phyloP scores from a whole-genome alignment of 306 rosid genomes.

The Hylodesmum podocarpum region DNA sequence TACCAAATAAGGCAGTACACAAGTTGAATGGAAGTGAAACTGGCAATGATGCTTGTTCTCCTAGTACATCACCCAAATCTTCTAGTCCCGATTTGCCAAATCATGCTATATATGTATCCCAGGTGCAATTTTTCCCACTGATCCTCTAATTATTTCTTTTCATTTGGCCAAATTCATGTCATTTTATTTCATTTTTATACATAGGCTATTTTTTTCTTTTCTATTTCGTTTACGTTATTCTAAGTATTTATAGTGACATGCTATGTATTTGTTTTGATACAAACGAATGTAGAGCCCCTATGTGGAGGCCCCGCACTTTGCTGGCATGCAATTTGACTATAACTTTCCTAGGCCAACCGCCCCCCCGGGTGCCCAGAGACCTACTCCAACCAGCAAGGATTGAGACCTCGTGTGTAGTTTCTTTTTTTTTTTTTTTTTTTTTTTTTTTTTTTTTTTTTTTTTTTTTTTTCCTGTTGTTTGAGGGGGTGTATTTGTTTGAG shows the following conservation, averaged over 20 bases:
- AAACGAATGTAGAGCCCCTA: constrained; percentile 70
- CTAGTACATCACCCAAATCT: constrained; percentile 55
- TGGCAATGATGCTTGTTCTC: constrained; percentile 45
- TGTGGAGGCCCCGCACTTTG: constrained; percentile 74
- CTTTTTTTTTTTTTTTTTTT: not conserved
- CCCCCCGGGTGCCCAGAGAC: constrained; percentile 97
- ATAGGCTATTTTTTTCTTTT: not conserved
- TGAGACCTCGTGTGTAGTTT: constrained; percentile 13
- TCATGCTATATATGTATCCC: constrained; percentile 36
- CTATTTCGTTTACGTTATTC: not conserved
- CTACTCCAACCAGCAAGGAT: constrained; percentile 56
- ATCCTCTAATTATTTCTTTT: not conserved
- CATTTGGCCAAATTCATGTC: not conserved
- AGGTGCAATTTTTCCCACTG: constrained; percentile 44
- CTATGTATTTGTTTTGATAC: constrained; percentile 6
- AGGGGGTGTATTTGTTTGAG: not conserved
- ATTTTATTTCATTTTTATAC: not conserved
- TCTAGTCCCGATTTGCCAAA: constrained; percentile 48
- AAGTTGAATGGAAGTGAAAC: constrained; percentile 79
- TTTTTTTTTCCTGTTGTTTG: not conserved
- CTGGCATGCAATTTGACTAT: constrained; percentile 48
- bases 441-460: not conserved
- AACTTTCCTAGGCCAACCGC: constrained; percentile 80
- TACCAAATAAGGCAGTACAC: constrained; percentile 45
- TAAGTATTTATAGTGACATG: not conserved